These are phyloP conservation scores for Scenedesmus sp. DNA, from an alignment of 163 green algal species.

Conservation along the genomic window DNA sequence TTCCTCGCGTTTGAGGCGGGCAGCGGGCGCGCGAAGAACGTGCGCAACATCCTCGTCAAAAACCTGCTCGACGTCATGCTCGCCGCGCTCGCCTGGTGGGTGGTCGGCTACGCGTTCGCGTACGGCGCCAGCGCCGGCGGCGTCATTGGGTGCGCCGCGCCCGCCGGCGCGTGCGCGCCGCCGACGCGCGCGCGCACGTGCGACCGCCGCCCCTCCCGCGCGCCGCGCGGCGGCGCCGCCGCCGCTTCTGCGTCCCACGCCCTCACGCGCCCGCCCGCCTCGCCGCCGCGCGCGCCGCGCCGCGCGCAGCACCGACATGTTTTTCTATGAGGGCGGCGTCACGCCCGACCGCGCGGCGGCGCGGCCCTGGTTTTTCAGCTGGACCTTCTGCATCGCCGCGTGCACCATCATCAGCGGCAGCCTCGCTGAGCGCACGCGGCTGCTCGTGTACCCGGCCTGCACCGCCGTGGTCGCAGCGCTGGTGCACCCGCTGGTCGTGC, in stretches of 20 bases:
- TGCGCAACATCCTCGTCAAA: slow-evolving; percentile 80
- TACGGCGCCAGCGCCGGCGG: slow-evolving; percentile 57
- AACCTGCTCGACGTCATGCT: slow-evolving; percentile 78
- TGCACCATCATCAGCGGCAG: slow-evolving; percentile 73
- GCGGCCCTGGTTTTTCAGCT: slow-evolving; percentile 68
- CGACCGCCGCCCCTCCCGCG: too few relatives aligned
- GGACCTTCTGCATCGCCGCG: slow-evolving; percentile 63
- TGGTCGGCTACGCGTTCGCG: slow-evolving; percentile 72
- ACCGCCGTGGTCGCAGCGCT: slow-evolving; percentile 50
- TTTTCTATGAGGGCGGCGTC: slow-evolving; percentile 53
- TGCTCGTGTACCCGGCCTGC: slow-evolving; percentile 30
- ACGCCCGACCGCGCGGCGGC: background rate
- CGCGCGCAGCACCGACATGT: slow-evolving; percentile 14
- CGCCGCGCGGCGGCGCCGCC: too few relatives aligned
- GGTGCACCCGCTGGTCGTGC: slow-evolving; percentile 62
- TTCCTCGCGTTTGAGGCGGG: slow-evolving; percentile 74
- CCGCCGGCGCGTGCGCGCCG: too few relatives aligned
- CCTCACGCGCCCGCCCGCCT: background rate
- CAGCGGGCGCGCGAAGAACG: slow-evolving; percentile 75
- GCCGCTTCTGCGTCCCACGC: too few relatives aligned
- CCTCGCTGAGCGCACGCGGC: slow-evolving; percentile 67
- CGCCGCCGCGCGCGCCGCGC: background rate
- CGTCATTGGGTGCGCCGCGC: slow-evolving; percentile 50
- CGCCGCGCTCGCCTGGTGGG: slow-evolving; percentile 71
- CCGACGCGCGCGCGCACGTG: too few relatives aligned